These are phyloP conservation scores for Mucor lusitanicus DNA, from an alignment of 371 early-diverging fungal genomes.

Conservation along the genomic window DNA sequence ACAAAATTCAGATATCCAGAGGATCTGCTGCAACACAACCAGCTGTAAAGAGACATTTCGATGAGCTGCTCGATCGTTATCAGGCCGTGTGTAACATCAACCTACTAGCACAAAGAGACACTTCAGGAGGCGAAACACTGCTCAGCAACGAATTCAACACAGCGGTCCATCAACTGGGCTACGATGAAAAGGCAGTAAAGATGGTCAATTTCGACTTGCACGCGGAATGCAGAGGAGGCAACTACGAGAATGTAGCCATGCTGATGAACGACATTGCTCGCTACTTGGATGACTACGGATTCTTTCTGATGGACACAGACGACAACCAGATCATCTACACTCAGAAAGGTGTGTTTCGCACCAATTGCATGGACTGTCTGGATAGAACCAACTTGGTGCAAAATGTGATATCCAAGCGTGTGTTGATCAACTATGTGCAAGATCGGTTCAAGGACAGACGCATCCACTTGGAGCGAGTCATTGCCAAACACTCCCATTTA, in stretches of 20 bases:
- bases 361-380: slow-evolving; percentile 98
- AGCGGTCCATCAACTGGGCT: slow-evolving; percentile 50
- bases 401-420: slow-evolving; percentile 56
- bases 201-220: slow-evolving; percentile 88
- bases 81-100: slow-evolving; percentile 80
- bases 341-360: slow-evolving; percentile 86
- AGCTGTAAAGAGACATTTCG: slow-evolving; percentile 82
- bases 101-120: slow-evolving; percentile 72
- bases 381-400: slow-evolving; percentile 86
- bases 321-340: slow-evolving; percentile 54
- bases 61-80: slow-evolving; percentile 77
- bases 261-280: slow-evolving; percentile 55
- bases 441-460: slow-evolving; percentile 8
- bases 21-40: slow-evolving; percentile 71
- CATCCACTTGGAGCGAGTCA: slow-evolving; percentile 24
- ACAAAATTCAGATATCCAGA: slow-evolving; percentile 77
- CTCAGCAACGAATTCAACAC: slow-evolving; percentile 72
- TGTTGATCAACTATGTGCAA: slow-evolving; percentile 39
- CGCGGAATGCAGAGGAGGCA: slow-evolving; percentile 74
- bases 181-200: slow-evolving; percentile 26
- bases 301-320: slow-evolving; percentile 66
- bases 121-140: slow-evolving; percentile 66
- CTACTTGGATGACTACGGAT: slow-evolving; percentile 60
- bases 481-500: slow-evolving; percentile 63
- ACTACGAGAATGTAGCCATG: slow-evolving; percentile 72